phyloP scores from a whole-genome alignment of 352 stramenopile species.

The Phytopythium chamaehyphon region DNA sequence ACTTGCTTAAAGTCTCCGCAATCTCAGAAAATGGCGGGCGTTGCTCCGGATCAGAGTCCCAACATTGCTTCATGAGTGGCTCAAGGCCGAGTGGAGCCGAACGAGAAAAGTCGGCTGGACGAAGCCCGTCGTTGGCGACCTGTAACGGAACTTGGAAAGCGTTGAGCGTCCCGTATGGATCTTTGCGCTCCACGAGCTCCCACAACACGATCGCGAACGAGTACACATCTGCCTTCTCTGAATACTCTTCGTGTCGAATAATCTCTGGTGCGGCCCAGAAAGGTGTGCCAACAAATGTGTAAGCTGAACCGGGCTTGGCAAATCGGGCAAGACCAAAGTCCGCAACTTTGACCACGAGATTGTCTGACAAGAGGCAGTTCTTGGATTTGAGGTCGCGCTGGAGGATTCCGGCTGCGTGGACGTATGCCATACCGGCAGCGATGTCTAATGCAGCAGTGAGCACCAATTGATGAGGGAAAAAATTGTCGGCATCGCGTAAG shows the following conservation, averaged over 20 bases:
- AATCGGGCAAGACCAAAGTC: conserved; percentile 75
- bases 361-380: conserved; percentile 73
- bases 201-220: conserved; percentile 71
- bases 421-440: conserved; percentile 57
- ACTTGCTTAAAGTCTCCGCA: conserved; percentile 52
- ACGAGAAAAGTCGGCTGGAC: conserved; percentile 41
- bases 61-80: conserved; percentile 74
- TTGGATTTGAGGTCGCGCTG: conserved; percentile 80
- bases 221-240: conserved; percentile 79
- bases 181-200: conserved; percentile 69
- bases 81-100: conserved; percentile 53
- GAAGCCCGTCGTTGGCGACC: conserved; percentile 65
- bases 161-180: conserved; percentile 71
- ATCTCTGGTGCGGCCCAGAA: conserved; percentile 78
- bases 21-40: conserved; percentile 62
- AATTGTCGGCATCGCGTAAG: conserved; percentile 65
- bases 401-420: conserved; percentile 49
- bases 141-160: conserved; percentile 71
- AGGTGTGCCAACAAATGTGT: conserved; percentile 72
- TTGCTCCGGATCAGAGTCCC: conserved; percentile 63
- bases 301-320: conserved; percentile 20
- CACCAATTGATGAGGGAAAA: conserved; percentile 60
- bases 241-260: conserved; percentile 71
- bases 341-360: conserved; percentile 70
- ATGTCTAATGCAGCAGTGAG: conserved; percentile 63